Evolutionary conservation across 176 grass and related monocot genomes (phyloP), one percentile per base, ranked within the genome.

Genomic region (Avena eriantha): DNA sequence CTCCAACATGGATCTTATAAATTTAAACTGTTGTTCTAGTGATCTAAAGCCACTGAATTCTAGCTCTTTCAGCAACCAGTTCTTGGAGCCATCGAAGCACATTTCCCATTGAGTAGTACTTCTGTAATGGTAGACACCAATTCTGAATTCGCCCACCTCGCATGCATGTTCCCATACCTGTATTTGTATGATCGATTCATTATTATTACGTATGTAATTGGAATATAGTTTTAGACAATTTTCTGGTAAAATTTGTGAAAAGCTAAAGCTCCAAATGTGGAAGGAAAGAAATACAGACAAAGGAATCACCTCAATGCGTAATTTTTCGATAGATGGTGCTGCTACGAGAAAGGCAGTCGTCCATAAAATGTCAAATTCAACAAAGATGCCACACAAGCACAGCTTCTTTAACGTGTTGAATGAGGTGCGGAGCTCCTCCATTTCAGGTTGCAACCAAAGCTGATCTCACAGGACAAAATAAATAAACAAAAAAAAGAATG

Each of bases 281-380:
- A 64, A 64, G 24, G 26, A n/a, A 64, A 26, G 11, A 11, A 64
- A 29, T 31, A 64, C 13, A 13, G 14, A 67, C 2, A 34, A 67
- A 67, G 11, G 7, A 4, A 15, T 64, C 9, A 64, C 60, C 60
- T 31, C 4, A 15, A 64, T 64, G 15, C 13, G 24, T 26, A 64
- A 31, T 64, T 29, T 64, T 64, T 64, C 60, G 0, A 64, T 64
- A 26, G 23, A 64, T 64, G 60, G 60, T 64, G 60, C 60, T 26
- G 23, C 60, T 14, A 64, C 11, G 5, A 64, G 12, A 64, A 64
- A 15, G 11, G 60, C 23, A 3, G 60, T 64, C 60, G 60, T 64
- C 60, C 60, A 64, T 64, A 64, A 64, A 58, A 54, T 54, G 51
- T 54, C 51, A 54, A 54, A 54, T 54, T 54, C 51, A 54, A 54